Conservation (phyloP, 2,329 filamentous ascomycete species). For the Trichoderma cornu-damae region DNA sequence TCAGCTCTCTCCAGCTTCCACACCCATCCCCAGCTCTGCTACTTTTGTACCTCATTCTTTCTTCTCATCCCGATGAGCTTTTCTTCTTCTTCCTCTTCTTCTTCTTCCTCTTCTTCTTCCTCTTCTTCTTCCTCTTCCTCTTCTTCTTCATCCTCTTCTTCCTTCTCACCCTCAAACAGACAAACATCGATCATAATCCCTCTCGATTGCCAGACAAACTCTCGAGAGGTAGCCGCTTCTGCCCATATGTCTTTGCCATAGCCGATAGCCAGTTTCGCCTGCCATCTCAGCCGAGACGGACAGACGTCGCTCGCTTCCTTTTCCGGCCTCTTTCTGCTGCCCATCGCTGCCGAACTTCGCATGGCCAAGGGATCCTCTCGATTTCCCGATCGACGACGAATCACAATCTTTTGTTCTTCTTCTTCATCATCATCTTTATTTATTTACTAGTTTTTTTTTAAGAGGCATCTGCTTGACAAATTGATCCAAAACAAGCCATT, state of each 20-base stretch:
- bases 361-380: not conserved
- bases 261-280: not conserved
- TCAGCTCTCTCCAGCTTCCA: not conserved
- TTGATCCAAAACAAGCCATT: not conserved
- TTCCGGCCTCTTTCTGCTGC: conserved; percentile 6
- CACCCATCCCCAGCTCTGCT: not conserved
- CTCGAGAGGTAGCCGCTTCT: not conserved
- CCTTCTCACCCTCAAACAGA: not conserved
- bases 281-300: conserved; percentile 7
- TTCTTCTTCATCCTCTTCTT: not conserved
- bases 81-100: not conserved
- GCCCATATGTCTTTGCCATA: conserved; percentile 15
- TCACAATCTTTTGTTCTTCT: not conserved
- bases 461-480: too few species aligned
- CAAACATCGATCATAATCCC: not conserved
- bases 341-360: not conserved
- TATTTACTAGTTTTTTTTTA: too few species aligned
- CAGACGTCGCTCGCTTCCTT: conserved; percentile 4
- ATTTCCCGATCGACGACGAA: not conserved
- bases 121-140: not conserved
- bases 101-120: not conserved
- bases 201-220: not conserved
- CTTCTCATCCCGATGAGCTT: too few species aligned
- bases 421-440: not conserved
- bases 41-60: too few species aligned